These are phyloP conservation scores for Cercospora zeina DNA, from an alignment of 2,329 filamentous ascomycete species.

Conservation along the genomic window DNA sequence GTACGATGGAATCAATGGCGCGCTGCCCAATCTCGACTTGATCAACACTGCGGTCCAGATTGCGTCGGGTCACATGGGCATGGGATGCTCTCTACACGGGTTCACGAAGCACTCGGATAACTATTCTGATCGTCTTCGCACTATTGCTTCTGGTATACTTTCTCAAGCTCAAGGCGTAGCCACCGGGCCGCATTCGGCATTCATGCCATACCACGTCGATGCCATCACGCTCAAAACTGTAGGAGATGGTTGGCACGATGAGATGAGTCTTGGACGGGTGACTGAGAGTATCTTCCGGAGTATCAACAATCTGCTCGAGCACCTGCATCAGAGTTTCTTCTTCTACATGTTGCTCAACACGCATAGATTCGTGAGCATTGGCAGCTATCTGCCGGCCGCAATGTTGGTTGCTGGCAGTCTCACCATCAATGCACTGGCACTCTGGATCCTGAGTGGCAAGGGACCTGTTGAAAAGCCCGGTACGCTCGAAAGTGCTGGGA, in stretches of 20 bases:
- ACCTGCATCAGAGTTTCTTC: constrained; percentile 98
- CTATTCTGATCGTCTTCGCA: constrained; percentile 79
- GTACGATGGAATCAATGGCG: constrained; percentile 94
- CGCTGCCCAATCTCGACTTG: constrained; percentile 90
- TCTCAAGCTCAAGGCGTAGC: constrained; percentile 87
- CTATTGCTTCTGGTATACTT: constrained; percentile 89
- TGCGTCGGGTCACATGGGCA: constrained; percentile 87
- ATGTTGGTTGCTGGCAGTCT: constrained; percentile 96
- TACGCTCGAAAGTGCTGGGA: constrained; percentile 39
- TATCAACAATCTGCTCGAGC: constrained; percentile 93
- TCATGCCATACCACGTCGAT: constrained; percentile 97
- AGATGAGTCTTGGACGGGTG: constrained; percentile 89
- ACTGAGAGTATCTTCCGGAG: constrained; percentile 90
- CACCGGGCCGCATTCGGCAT: constrained; percentile 87
- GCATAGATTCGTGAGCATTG: constrained; percentile 94
- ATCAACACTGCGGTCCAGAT: constrained; percentile 92
- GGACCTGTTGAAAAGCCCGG: constrained; percentile 30
- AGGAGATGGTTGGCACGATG: constrained; percentile 92
- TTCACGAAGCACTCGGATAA: constrained; percentile 76
- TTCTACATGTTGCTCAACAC: constrained; percentile 94
- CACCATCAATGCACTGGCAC: constrained; percentile 86
- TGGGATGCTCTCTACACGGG: constrained; percentile 77
- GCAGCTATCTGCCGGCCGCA: constrained; percentile 94
- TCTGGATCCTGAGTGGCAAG: constrained; percentile 86
- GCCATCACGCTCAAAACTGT: constrained; percentile 90